Evolutionary conservation across 2,329 filamentous ascomycete genomes (phyloP).

Genomic region (Phialemoniopsis sp.): DNA sequence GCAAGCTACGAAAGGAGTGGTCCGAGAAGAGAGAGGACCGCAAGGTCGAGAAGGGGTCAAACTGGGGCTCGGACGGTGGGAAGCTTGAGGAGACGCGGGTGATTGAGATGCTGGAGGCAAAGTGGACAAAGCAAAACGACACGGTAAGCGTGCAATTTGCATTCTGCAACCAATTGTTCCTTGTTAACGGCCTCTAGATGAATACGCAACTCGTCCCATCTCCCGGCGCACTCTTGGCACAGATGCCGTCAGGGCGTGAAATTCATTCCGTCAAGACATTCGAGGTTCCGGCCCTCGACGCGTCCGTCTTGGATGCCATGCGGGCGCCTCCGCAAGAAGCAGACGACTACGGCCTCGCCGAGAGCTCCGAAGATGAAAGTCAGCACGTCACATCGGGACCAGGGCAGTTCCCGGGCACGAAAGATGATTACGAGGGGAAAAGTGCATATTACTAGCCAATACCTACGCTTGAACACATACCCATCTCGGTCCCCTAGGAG

Average conservation of each 20-base stretch:
- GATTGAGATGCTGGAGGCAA: conserved; percentile 78
- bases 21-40: conserved; percentile 75
- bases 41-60: conserved; percentile 66
- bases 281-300: conserved; percentile 59
- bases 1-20: conserved; percentile 68
- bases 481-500: too few species aligned
- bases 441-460: conserved; percentile 4
- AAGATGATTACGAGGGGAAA: conserved; percentile 4
- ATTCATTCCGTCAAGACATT: conserved; percentile 72
- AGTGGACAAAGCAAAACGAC: conserved; percentile 92
- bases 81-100: conserved; percentile 80
- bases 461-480: too few species aligned
- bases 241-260: conserved; percentile 84
- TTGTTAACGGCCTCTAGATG: conserved; percentile 45
- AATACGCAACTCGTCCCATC: conserved; percentile 76
- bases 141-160: conserved; percentile 55
- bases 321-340: conserved; percentile 43
- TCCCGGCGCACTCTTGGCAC: conserved; percentile 65
- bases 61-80: conserved; percentile 82
- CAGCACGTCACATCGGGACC: conserved; percentile 1
- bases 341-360: conserved; percentile 34
- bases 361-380: conserved; percentile 40
- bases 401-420: conserved; percentile 5
- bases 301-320: conserved; percentile 60
- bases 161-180: background rate